Conservation (phyloP, 768 basidiomycete genomes). For the Podaxis sp. region DNA sequence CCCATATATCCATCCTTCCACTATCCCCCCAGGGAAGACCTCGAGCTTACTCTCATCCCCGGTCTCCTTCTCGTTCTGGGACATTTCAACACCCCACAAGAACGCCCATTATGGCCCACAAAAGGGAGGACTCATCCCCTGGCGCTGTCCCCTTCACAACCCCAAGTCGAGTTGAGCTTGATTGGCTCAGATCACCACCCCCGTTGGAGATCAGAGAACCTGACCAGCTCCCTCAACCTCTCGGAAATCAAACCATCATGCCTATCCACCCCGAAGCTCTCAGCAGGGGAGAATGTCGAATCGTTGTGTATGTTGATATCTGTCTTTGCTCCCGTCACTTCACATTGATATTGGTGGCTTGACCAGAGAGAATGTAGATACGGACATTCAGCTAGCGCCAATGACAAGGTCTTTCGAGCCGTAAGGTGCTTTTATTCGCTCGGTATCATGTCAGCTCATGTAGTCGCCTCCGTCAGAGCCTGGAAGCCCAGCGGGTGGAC, state of each 20-base stretch:
- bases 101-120: not conserved
- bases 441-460: not conserved
- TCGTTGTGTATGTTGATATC: not conserved
- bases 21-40: not conserved
- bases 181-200: not conserved
- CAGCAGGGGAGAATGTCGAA: not conserved
- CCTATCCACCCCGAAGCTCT: not conserved
- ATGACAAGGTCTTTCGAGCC: constrained; percentile 13
- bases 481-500: constrained; percentile 40
- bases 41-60: not conserved
- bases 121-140: not conserved
- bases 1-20: not conserved
- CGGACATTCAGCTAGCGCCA: not conserved
- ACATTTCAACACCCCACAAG: not conserved
- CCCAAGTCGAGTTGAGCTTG: no score
- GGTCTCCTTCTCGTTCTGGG: constrained; percentile 1
- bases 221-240: no score
- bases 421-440: not conserved
- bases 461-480: constrained; percentile 16
- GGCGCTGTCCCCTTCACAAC: not conserved
- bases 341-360: no score
- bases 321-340: not conserved
- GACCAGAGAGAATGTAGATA: not conserved
- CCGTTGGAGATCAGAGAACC: not conserved
- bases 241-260: not conserved